Evolutionary conservation across 1,139 yeast species (phyloP), one percentile per base, ranked within the genome.

Genomic region (Saccharomyces uvarum): DNA sequence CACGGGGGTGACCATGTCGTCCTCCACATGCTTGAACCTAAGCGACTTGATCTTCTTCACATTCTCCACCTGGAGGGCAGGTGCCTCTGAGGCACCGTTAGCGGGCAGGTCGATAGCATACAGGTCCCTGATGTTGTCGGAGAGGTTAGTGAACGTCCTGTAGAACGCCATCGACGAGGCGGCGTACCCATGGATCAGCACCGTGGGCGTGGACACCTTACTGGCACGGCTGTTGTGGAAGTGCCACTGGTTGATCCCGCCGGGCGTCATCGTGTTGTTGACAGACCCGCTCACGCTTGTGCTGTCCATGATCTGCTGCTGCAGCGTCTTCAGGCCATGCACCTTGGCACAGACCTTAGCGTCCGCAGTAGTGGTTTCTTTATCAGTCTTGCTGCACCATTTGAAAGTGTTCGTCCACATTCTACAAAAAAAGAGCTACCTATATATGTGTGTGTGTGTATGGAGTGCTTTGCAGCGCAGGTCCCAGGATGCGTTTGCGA

Each of bases 121-220:
- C 7, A 91, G 65, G 53, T 78, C 75, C 67, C 69, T 76, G 53
- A 74, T 76, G 33, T 70, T 73, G 72, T 70, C 61, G 57, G 72
- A 76, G 68, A 79, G 74, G 47, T 64, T 79, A 52, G 78, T 81
- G 59, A 89, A 82, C 64, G 88, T 91, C 54, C 90, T 76, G 61
- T 89, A 90, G 73, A 83, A 93, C 66, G 93, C 86, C 24, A 95
- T 93, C 14, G 86, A 76, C 0, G 96, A 86, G 0, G 98, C 95
- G 0, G 96, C 97, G 69, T 88, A 90, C 0, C 99, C 99, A 67
- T 93, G 99, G 14, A 93, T 65, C 63, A 93, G 75, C 3, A 90
- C 89, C 26, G 73, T 65, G 5, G 75, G 75, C 1, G 66, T 63
- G n/a, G 58, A 60, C 6, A 66, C 58, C 21, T 42, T 33, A 1